These are phyloP conservation scores for Bremia lactucae DNA, from an alignment of 352 stramenopile species.

Conservation along the genomic window DNA sequence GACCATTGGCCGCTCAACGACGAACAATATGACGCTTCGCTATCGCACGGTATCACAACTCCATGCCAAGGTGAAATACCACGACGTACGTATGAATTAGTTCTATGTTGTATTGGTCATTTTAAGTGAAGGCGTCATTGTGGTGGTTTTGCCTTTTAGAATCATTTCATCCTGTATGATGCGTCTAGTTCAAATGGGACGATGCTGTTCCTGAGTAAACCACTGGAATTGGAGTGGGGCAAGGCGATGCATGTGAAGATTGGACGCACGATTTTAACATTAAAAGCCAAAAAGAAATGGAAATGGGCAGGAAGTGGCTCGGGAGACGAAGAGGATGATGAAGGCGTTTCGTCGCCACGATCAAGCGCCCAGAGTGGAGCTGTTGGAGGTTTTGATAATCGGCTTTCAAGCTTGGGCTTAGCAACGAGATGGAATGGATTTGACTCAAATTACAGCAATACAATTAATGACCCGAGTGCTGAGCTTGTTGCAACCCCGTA, in stretches of 20 bases:
- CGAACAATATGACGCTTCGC: slow-evolving; percentile 78
- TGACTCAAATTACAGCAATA: slow-evolving; percentile 14
- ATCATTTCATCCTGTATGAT: slow-evolving; percentile 69
- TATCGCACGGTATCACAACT: slow-evolving; percentile 82
- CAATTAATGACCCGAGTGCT: slow-evolving; percentile 35
- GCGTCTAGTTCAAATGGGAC: slow-evolving; percentile 74
- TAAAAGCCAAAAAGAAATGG: slow-evolving; percentile 80
- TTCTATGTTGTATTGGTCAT: too few relatives aligned
- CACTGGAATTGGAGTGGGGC: slow-evolving; percentile 74
- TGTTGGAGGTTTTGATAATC: slow-evolving; percentile 7
- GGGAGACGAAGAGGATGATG: slow-evolving; percentile 27
- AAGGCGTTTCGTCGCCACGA: slow-evolving; percentile 22
- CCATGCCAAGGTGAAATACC: slow-evolving; percentile 72
- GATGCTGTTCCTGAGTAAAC: slow-evolving; percentile 76
- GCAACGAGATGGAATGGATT: slow-evolving; percentile 26
- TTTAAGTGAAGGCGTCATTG: too few relatives aligned
- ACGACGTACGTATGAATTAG: slow-evolving; percentile 63
- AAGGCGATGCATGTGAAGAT: slow-evolving; percentile 80
- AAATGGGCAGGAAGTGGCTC: slow-evolving; percentile 47
- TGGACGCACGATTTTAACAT: slow-evolving; percentile 69
- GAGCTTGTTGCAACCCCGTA: slow-evolving; percentile 28
- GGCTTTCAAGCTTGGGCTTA: slow-evolving; percentile 13
- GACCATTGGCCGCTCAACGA: slow-evolving; percentile 71
- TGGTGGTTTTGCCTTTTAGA: too few relatives aligned
- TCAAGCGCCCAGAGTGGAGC: slow-evolving; percentile 5